Base-by-base conservation (phyloP, 805 yeast genomes). In the Groenewaldozyma salmanticensis region DNA sequence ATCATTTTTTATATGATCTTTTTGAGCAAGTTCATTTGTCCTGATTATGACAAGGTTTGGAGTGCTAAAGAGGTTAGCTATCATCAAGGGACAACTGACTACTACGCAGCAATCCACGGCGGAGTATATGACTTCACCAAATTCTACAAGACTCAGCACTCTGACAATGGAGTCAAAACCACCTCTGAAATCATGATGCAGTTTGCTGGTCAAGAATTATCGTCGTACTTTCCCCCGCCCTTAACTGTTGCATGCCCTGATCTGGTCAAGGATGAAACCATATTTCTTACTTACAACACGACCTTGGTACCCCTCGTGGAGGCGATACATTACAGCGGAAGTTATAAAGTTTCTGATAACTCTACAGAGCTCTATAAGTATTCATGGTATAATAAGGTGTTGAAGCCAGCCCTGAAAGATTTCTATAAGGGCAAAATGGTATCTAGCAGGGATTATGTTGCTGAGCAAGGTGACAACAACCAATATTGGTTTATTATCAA, bases 1-100 rank as follows among this genome's bases (percentile, higher is more conserved):
- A 56, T 65, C 35, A 58, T 64, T n/a, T 65, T 65, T 45, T 65
- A 65, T 49, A 64, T 65, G 69, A 65, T 66, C 33, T 55, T 62
- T 39, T 45, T 65, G 21, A 64, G 66, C 11, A 46, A 47, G n/a
- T 42, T 65, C 17, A 52, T 64, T 20, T 65, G 70, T 43, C 67
- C 70, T 4, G 60, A 66, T 22, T 65, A 51, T 38, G 64, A 62
- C 43, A 62, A 59, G 44, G 70, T 62, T 9, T 65, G 69, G 69
- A 60, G 58, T 38, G 56, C 53, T 31, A 44, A 48, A 32, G 55
- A 65, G 44, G 56, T 65, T n/a, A 39, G 44, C 9, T 43, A 51
- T n/a, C 68, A 66, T 32, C 66, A 61, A 36, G 64, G 60, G 4
- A 45, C 57, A 1, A 42, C 49, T 21, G 62, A 65, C 38, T 65